Evolutionary conservation across 2,329 filamentous ascomycete genomes (phyloP).

Genomic region (Chaetomium strumarium): DNA sequence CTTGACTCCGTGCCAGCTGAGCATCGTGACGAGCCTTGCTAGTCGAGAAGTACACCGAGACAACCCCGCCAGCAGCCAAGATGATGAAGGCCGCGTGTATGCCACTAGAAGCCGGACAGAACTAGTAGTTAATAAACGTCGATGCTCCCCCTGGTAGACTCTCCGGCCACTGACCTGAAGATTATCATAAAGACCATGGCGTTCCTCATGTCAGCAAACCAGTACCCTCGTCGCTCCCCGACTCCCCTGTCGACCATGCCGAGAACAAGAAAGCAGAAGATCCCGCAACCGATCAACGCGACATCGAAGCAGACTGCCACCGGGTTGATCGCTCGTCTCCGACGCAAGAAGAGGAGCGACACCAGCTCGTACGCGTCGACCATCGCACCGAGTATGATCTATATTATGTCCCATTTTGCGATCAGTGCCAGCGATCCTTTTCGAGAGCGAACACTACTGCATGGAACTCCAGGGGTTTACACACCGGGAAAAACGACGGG

Average conservation of each 20-base stretch:
- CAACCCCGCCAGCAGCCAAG: slow-evolving; percentile 12
- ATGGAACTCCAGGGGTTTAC: neutral
- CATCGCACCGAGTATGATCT: slow-evolving; percentile 17
- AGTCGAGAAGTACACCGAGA: slow-evolving; percentile 3
- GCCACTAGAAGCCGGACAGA: slow-evolving; percentile 6
- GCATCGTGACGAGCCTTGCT: neutral
- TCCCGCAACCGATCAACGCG: slow-evolving; percentile 12
- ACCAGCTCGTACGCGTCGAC: slow-evolving; percentile 18
- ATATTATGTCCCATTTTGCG: neutral
- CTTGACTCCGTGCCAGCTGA: slow-evolving; percentile 11
- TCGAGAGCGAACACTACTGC: neutral
- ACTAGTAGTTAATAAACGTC: neutral
- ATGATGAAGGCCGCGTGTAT: slow-evolving; percentile 17
- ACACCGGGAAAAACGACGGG: slow-evolving; percentile 23
- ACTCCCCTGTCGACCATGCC: slow-evolving; percentile 15
- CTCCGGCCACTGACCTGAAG: slow-evolving; percentile 14
- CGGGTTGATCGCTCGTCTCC: slow-evolving; percentile 18
- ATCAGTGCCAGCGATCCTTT: neutral
- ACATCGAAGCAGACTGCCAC: slow-evolving; percentile 18
- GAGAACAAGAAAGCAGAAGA: slow-evolving; percentile 22
- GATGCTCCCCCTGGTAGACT: neutral
- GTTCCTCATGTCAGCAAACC: slow-evolving; percentile 19
- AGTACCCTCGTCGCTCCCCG: neutral
- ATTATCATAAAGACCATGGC: slow-evolving; percentile 24
- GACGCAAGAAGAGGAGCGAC: slow-evolving; percentile 16